Evolutionary conservation across 495 filamentous ascomycete species (phyloP).

Genomic region (Penicillium maclennaniae): DNA sequence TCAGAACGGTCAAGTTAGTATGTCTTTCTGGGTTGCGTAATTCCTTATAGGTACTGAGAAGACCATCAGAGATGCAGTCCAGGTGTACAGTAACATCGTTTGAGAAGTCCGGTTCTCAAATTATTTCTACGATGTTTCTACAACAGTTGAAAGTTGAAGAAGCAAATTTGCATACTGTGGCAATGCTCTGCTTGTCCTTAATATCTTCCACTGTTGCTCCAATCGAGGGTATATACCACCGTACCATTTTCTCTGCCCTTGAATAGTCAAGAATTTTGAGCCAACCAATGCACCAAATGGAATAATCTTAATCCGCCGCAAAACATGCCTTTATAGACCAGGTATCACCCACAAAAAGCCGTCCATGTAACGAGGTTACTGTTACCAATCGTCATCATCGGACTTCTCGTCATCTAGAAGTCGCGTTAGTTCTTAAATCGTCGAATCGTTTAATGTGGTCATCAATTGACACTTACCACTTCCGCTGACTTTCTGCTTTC

Average conservation of each 20-base stretch:
- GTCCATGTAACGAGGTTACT: constrained; percentile 4
- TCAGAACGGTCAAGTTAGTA: too few species aligned
- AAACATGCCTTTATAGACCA: constrained; percentile 15
- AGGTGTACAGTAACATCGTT: too few species aligned
- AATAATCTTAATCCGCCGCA: constrained; percentile 20
- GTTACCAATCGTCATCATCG: constrained; percentile 72
- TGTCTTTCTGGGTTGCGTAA: too few species aligned
- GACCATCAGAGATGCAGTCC: too few species aligned
- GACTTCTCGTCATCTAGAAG: constrained; percentile 70
- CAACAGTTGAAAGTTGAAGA: neutral
- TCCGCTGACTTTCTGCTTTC: constrained; percentile 84
- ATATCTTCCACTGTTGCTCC: constrained; percentile 1
- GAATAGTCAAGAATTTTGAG: constrained; percentile 21
- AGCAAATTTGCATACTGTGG: neutral
- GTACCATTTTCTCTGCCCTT: constrained; percentile 6
- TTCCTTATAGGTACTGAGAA: too few species aligned
- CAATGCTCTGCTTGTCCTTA: neutral
- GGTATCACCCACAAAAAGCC: constrained; percentile 21
- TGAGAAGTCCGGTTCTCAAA: neutral
- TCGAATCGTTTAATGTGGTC: neutral
- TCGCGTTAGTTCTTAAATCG: constrained; percentile 21
- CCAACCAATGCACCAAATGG: constrained; percentile 10
- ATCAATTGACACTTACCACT: constrained; percentile 84
- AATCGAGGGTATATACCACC: constrained; percentile 24
- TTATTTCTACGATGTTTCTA: neutral